Percentiles rank a stretch among this genome's conserved stretches.
Evolutionary conservation across 2,329 filamentous ascomycete species (phyloP).

Genomic region (Lachnellula suecica): DNA sequence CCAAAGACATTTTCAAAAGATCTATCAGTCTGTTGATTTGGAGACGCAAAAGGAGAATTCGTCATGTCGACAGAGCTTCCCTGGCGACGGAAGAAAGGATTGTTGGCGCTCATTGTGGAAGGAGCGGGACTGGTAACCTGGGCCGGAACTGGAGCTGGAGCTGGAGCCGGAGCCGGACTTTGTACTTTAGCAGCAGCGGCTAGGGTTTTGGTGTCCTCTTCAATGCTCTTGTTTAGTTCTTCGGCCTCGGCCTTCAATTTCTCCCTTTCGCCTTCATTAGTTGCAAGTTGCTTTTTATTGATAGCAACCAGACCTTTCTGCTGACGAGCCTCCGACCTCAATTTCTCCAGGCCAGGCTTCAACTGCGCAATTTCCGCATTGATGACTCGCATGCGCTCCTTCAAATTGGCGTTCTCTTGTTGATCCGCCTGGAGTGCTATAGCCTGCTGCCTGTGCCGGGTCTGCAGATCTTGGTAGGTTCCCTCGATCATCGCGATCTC

Average conservation of each 20-base stretch:
- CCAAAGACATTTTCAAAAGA: conserved; percentile 89
- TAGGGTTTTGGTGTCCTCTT: conserved; percentile 54
- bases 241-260: conserved; percentile 80
- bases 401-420: conserved; percentile 80
- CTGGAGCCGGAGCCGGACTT: conserved; percentile 38
- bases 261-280: conserved; percentile 84
- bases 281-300: conserved; percentile 95
- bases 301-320: conserved; percentile 96
- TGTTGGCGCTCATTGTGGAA: conserved; percentile 74
- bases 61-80: conserved; percentile 54
- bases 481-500: conserved; percentile 84
- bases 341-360: conserved; percentile 89
- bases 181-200: conserved; percentile 43
- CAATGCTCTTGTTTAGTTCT: conserved; percentile 62
- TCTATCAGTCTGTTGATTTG: conserved; percentile 55
- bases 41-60: conserved; percentile 45
- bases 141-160: conserved; percentile 36
- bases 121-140: conserved; percentile 68
- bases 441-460: conserved; percentile 75
- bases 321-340: conserved; percentile 87
- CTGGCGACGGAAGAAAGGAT: conserved; percentile 86
- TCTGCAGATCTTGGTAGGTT: conserved; percentile 76
- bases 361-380: conserved; percentile 82
- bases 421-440: conserved; percentile 81
- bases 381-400: conserved; percentile 80